Conservation (phyloP, 2,329 filamentous ascomycete species). For the Botrytis cinerea region DNA sequence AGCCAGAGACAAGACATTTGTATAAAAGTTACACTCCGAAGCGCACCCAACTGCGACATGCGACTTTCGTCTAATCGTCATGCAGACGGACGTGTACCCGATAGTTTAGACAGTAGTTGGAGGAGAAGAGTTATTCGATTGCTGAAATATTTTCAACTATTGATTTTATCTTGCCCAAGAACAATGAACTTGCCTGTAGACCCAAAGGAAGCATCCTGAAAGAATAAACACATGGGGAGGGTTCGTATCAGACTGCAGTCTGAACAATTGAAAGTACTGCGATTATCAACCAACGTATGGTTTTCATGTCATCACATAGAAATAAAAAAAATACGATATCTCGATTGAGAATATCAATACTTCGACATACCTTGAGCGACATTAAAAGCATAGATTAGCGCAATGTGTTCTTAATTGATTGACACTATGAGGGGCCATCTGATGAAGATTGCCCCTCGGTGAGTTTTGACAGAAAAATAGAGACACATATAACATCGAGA, state of each 20-base stretch:
- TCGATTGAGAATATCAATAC: background rate
- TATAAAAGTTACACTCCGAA: background rate
- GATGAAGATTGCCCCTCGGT: background rate
- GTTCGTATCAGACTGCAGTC: too few relatives aligned
- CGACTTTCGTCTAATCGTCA: background rate
- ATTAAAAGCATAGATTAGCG: too few relatives aligned
- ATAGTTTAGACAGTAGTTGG: background rate
- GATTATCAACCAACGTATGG: too few relatives aligned
- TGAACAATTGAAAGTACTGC: too few relatives aligned
- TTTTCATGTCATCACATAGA: background rate
- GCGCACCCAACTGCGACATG: background rate
- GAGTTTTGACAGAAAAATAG: too few relatives aligned
- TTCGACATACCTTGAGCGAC: background rate
- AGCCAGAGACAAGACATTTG: background rate
- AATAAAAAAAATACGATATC: too few relatives aligned
- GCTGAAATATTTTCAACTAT: background rate
- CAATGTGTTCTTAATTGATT: background rate
- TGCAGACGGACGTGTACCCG: background rate
- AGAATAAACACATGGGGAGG: background rate
- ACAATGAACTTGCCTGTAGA: background rate
- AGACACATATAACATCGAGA: background rate
- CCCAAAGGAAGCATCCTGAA: too few relatives aligned
- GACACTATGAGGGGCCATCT: background rate
- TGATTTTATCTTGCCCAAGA: background rate
- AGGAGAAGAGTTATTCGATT: background rate